Percentiles rank a stretch among this genome's conserved stretches.
phyloP scores from a whole-genome alignment of 768 basidiomycete species.

The Hygrocybe punicea region DNA sequence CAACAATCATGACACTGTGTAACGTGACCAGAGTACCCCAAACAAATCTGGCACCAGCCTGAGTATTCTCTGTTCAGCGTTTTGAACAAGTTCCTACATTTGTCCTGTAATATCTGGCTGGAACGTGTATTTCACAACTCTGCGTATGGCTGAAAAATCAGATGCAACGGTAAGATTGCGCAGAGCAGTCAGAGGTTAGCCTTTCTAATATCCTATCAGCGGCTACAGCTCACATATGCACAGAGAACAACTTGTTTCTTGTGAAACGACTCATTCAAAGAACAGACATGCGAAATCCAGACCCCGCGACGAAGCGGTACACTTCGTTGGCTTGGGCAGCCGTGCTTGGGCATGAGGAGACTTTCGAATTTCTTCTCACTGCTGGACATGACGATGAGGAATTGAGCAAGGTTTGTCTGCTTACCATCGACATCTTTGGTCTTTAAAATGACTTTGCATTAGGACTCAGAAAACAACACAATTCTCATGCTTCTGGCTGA shows the following conservation, averaged over 20 bases:
- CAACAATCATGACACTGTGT: background rate
- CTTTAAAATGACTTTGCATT: conserved; percentile 17
- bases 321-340: conserved; percentile 94
- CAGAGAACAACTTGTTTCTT: conserved; percentile 93
- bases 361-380: conserved; percentile 84
- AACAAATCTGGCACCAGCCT: background rate
- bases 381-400: conserved; percentile 93
- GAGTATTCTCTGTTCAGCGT: no score
- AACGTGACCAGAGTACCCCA: conserved; percentile 1
- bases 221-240: conserved; percentile 16
- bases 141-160: conserved; percentile 73
- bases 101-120: conserved; percentile 6
- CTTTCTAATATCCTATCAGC: background rate
- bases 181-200: conserved; percentile 73
- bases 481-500: conserved; percentile 92
- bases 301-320: conserved; percentile 67
- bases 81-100: no score
- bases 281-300: conserved; percentile 89
- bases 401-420: conserved; percentile 69
- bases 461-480: conserved; percentile 93
- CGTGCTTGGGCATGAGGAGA: conserved; percentile 83
- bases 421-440: conserved; percentile 1
- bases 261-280: conserved; percentile 83
- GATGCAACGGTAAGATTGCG: conserved; percentile 71
- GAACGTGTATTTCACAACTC: background rate